Evolutionary conservation across 2,329 filamentous ascomycete genomes (phyloP).

Genomic region (Fusarium piperis): DNA sequence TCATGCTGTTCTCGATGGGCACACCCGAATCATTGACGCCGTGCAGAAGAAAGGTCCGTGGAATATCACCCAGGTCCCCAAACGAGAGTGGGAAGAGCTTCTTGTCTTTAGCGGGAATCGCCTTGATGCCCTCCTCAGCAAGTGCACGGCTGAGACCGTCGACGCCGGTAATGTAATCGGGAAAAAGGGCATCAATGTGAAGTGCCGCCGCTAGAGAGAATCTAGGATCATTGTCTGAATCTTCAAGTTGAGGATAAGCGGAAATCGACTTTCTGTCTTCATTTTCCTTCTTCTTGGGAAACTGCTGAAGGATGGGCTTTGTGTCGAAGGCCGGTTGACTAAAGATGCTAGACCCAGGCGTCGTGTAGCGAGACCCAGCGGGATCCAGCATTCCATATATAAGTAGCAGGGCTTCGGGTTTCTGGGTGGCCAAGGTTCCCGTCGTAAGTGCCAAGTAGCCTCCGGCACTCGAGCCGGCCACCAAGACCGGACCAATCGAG

Average conservation of each 20-base stretch:
- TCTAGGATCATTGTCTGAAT: neutral
- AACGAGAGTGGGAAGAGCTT: slow-evolving; percentile 31
- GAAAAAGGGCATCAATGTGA: slow-evolving; percentile 32
- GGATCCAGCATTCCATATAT: slow-evolving; percentile 37
- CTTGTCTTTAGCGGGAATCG: slow-evolving; percentile 18
- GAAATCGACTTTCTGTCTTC: slow-evolving; percentile 23
- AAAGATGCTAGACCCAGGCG: slow-evolving; percentile 25
- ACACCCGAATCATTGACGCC: slow-evolving; percentile 37
- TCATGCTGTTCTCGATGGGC: slow-evolving; percentile 22
- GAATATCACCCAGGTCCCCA: slow-evolving; percentile 10
- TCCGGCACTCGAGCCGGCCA: slow-evolving; percentile 36
- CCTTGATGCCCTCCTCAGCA: slow-evolving; percentile 6
- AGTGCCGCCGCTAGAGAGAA: slow-evolving; percentile 24
- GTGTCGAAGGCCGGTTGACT: slow-evolving; percentile 17
- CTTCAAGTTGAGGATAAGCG: neutral
- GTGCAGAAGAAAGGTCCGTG: slow-evolving; percentile 29
- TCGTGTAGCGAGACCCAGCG: slow-evolving; percentile 17
- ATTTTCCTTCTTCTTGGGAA: neutral
- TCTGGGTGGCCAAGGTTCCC: neutral
- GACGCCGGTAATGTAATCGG: slow-evolving; percentile 34
- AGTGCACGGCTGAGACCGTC: slow-evolving; percentile 13
- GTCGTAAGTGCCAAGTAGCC: slow-evolving; percentile 31
- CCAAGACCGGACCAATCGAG: slow-evolving; percentile 12
- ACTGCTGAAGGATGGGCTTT: slow-evolving; percentile 7
- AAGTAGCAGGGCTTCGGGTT: slow-evolving; percentile 18